phyloP scores from a whole-genome alignment of 257 asterid genomes.

The Solanum dulcamara region DNA sequence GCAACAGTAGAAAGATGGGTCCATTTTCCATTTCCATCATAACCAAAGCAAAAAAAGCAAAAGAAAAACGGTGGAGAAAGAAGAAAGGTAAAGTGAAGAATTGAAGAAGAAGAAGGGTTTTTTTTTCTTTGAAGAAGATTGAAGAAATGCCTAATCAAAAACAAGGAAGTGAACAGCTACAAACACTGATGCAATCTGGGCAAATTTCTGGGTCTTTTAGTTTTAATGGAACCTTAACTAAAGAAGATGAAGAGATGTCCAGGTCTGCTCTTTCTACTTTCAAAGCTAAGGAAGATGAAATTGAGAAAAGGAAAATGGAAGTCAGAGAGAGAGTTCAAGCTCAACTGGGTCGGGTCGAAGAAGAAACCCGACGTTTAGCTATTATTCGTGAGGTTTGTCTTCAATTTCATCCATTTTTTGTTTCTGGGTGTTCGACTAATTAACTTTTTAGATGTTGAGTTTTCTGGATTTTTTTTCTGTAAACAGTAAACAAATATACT shows the following conservation, averaged over 20 bases:
- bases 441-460: neutral
- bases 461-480: neutral
- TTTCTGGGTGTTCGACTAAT: neutral
- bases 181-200: slow-evolving; percentile 55
- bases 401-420: neutral
- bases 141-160: slow-evolving; percentile 46
- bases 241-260: slow-evolving; percentile 92
- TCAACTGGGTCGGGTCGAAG: slow-evolving; percentile 94
- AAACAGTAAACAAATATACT: neutral
- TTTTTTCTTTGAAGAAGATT: slow-evolving; percentile 2
- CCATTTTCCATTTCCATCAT: slow-evolving; percentile 15
- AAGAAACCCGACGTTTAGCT: slow-evolving; percentile 82
- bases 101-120: slow-evolving; percentile 2
- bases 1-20: slow-evolving; percentile 14
- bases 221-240: slow-evolving; percentile 52
- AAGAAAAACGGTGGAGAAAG: slow-evolving; percentile 11
- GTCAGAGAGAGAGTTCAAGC: slow-evolving; percentile 83
- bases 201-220: slow-evolving; percentile 76
- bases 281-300: slow-evolving; percentile 94
- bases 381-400: slow-evolving; percentile 66
- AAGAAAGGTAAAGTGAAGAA: slow-evolving; percentile 7
- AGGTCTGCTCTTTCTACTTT: slow-evolving; percentile 83
- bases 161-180: slow-evolving; percentile 50
- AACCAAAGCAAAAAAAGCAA: slow-evolving; percentile 37
- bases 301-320: slow-evolving; percentile 90